Conservation (phyloP, 176 grass and related monocot genomes). For the Olyra latifolia region DNA sequence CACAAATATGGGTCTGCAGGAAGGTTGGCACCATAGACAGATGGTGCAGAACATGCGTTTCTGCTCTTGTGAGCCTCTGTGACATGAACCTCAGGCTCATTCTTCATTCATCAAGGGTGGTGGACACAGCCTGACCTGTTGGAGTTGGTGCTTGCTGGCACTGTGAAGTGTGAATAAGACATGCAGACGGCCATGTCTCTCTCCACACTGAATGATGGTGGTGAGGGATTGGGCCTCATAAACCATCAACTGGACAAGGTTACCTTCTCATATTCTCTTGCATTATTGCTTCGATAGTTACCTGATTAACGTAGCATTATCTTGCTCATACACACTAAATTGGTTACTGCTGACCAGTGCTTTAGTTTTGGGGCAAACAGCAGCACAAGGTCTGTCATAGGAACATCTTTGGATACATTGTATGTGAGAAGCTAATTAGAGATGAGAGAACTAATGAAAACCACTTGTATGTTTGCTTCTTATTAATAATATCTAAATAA, state of each 20-base stretch:
- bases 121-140: constrained; percentile 8
- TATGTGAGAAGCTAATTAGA: constrained; percentile 29
- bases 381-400: background rate
- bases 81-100: constrained; percentile 8
- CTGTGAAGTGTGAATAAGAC: constrained; percentile 22
- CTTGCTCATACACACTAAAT: background rate
- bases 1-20: constrained; percentile 22
- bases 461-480: constrained; percentile 8
- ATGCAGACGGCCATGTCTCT: background rate
- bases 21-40: constrained; percentile 28
- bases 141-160: constrained; percentile 20
- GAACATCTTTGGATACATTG: constrained; percentile 27
- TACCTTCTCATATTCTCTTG: constrained; percentile 27
- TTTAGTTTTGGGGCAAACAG: constrained; percentile 25
- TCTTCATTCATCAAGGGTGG: constrained; percentile 25
- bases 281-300: constrained; percentile 23
- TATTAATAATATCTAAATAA: constrained; percentile 5
- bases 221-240: constrained; percentile 12
- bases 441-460: constrained; percentile 21
- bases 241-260: constrained; percentile 41
- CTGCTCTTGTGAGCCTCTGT: constrained; percentile 5
- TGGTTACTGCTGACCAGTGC: background rate
- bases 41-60: constrained; percentile 32
- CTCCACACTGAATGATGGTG: constrained; percentile 31
- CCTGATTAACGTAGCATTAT: constrained; percentile 2